Percentiles rank a stretch among this genome's conserved stretches.
Conservation (phyloP, 2,329 filamentous ascomycete species). For the Sporothrix globosa region DNA sequence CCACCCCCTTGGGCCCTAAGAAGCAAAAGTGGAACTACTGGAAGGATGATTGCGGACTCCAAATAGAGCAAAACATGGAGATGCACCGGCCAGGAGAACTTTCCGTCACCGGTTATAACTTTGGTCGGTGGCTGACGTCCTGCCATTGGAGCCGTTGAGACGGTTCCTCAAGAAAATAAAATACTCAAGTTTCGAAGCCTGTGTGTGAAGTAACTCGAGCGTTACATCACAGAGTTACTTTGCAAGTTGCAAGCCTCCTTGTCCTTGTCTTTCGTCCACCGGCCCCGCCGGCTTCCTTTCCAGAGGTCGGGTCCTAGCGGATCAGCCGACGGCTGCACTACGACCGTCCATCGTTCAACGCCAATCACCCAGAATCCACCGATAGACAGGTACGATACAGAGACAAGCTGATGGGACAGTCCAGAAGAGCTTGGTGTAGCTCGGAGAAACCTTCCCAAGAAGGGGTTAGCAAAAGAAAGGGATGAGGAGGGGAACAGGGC, state of each 20-base stretch:
- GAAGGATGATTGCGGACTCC: background rate
- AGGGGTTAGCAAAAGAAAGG: background rate
- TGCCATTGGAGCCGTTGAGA: too few relatives aligned
- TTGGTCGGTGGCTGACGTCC: too few relatives aligned
- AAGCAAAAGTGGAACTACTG: background rate
- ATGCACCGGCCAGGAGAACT: background rate
- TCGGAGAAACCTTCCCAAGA: background rate
- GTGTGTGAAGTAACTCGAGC: too few relatives aligned
- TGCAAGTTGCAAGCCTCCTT: too few relatives aligned
- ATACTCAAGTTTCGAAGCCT: too few relatives aligned
- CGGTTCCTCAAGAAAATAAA: too few relatives aligned
- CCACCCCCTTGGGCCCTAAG: background rate
- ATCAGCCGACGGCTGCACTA: conserved; percentile 9
- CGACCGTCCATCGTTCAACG: background rate
- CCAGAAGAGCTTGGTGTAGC: background rate
- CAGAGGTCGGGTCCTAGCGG: background rate
- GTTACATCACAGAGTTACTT: too few relatives aligned
- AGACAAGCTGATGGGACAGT: background rate
- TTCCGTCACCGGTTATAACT: too few relatives aligned
- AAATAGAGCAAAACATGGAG: too few relatives aligned
- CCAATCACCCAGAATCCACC: background rate
- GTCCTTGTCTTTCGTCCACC: too few relatives aligned
- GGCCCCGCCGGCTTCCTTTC: background rate
- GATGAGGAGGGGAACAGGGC: background rate
- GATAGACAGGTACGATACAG: conserved; percentile 7